A percentile compares a stretch with the other conserved stretches of the same genome.
phyloP scores from a whole-genome alignment of 306 rosid genomes.

The Hippophae tibetana region DNA sequence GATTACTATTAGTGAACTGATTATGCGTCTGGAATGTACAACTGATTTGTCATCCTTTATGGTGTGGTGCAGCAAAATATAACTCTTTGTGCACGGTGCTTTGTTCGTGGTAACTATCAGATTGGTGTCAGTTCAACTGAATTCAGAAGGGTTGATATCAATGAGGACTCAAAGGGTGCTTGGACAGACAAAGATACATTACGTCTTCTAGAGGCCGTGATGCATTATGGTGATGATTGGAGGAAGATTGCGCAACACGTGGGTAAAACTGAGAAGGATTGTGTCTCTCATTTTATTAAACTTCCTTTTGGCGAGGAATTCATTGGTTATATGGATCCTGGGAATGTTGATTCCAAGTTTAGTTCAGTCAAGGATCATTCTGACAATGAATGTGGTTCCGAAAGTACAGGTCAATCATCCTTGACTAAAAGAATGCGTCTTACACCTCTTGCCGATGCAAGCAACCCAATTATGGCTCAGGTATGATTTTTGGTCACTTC shows the following conservation, averaged over 20 bases:
- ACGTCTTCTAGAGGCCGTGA: conserved; percentile 69
- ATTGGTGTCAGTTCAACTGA: conserved; percentile 74
- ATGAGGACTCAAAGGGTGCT: conserved; percentile 52
- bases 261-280: conserved; percentile 83
- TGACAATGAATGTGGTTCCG: conserved; percentile 32
- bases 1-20: too few relatives aligned
- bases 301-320: conserved; percentile 79
- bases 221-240: conserved; percentile 88
- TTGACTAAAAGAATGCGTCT: conserved; percentile 54
- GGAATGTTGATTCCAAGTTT: conserved; percentile 6
- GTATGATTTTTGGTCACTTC: conserved; percentile 20
- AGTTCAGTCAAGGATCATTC: conserved; percentile 21
- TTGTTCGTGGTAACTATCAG: conserved; percentile 83
- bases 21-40: too few relatives aligned
- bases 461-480: conserved; percentile 99
- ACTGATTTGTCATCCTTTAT: too few relatives aligned
- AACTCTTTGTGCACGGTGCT: conserved; percentile 95
- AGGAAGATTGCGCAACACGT: conserved; percentile 83
- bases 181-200: conserved; percentile 81
- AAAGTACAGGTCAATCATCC: conserved; percentile 24
- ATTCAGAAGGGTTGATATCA: conserved; percentile 86
- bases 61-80: conserved; percentile 42
- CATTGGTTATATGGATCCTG: conserved; percentile 28
- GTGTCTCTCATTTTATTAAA: conserved; percentile 66
- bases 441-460: conserved; percentile 92